Evolutionary conservation across 371 early-diverging fungal genomes (phyloP), one percentile per base, ranked within the genome.

Genomic region (Rhizopus arrhizus): DNA sequence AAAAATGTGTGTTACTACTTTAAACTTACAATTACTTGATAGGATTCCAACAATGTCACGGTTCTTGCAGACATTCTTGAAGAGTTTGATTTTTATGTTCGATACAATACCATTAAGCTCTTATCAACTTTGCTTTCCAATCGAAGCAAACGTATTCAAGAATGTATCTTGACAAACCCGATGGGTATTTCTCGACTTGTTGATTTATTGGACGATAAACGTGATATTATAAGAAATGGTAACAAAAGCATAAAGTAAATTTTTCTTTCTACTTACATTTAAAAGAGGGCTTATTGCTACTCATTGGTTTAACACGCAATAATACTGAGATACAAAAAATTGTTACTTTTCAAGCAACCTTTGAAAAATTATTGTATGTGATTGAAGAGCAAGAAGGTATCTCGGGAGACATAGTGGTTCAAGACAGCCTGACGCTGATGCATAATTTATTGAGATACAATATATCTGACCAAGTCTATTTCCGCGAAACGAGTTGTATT

Each of bases 301-400:
- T 98, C 65, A 95, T 94, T 45, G 81, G 91, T 0, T 80, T 98
- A 58, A 96, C 97, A 7, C 84, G 88, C 56, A 85, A 81, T 42
- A 95, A 96, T 73, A 90, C 96, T 34, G 98, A 97, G 47, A 89
- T 98, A 31, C 98, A 98, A 76, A 97, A 98, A 78, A 93, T 98
- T 60, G 91, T 97, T 48, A 96, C 97, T 4, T 98, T 98, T 72
- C 95, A 97, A 68, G 95, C 91, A 65, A 94, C 95, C 5, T 97
- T 98, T 77, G 98, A 97, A 62, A 83, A 90, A 15, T 70, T 96
- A 34, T 75, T 97, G 53, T 82, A 83, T 2, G 90, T 95, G 48
- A 91, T 96, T 62, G 75, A 85, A 48, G 94, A 93, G n/a, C 96
- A 96, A 63, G 96, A 94, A 42, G 95, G 92, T 12, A 86, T 93